Evolutionary conservation across 2,329 filamentous ascomycete species (phyloP), one percentile per base, ranked within the genome.

Genomic region (Hypoxylon sp.): DNA sequence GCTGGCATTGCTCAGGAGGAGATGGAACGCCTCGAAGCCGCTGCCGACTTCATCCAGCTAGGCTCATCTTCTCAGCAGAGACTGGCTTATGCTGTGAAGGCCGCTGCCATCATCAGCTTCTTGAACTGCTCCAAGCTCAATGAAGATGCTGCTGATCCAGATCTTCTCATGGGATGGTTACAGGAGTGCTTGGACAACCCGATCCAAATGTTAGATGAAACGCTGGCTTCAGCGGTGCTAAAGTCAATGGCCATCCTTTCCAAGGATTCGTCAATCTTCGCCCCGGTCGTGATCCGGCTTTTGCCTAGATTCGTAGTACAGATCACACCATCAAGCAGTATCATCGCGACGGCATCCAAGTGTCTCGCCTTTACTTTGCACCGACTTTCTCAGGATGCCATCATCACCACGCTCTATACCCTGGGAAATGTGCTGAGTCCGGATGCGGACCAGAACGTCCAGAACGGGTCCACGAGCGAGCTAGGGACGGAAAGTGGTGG

Each of bases 391-490:
- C 90, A 96, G 67, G 95, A 99, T 78, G 89, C 92, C 29, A 85
- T 97, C 29, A 98, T 99, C 65, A 96, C 93, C 4, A 98, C 93
- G 1, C 80, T 99, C 8, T 99, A 99, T 75, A 95, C 92, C 0
- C 82, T 99, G n/a, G 95, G 95, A 17, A 99, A 99, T 71, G 89
- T 97, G 3, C 81, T 99, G 11, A 97, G 92, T 67, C 88, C 92
- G 4, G 86, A 84, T 42, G 81, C 81, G 11, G 84, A 84, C 55
- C 77, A 79, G 37, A 79, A 76, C 40, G 77, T 82, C 50, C 78
- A 79, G 26, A 86, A 88, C 64, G 82, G 82, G 3, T 65, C 74
- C 29, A 82, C 81, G 59, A 78, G 77, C 4, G 76, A 79, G 29
- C 67, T 69, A 6, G 73, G 71, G 56, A 60, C 71, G 45, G 76